Base-by-base conservation (phyloP, 2,329 filamentous ascomycete genomes). In the Ceratocystis variospora region DNA sequence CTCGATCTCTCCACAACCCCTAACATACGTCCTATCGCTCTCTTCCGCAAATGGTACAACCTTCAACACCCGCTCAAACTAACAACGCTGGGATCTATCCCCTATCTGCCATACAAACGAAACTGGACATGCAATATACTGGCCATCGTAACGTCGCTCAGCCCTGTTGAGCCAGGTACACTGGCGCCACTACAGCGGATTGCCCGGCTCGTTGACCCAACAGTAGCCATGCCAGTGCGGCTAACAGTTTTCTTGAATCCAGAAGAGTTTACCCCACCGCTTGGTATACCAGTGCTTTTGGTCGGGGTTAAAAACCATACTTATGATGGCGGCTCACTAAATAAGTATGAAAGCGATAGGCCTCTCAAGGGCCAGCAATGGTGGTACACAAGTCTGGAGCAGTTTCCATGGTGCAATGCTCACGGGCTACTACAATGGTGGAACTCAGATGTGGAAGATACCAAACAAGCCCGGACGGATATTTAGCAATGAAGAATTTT, bases 41-140 rank as follows among this genome's bases (percentile, higher is more conserved):
- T 78, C 2, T 74, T 78, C 2, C 76, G 75, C 67, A 74, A 77
- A 63, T 77, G 76, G 73, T 74, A 76, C 63, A 71, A 79, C 63
- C 17, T 46, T n/a, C 74, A 75, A 0, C 74, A 75, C 0, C 79
- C 81, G 0, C 74, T 82, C 17, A 83, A 80, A 69, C 78, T 84
- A 33, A 83, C 81, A 0, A 75, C 76, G 2, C 74, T 84, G 12
- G 75, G 75, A 61, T 74, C 77, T 5, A 79, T 84, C 62, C 79
- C 81, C 0, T 74, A 78, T 68, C 76, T 84, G 0, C 81, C 81
- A 1, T 83, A 81, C 72, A 78, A 79, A 64, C 80, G 83, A 67
- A 84, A 84, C 71, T 84, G 81, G 81, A 79, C 79, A 59, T 77
- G 80, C 71, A 83, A 83, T 68, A 74, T 82, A 5, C 77, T 84